Base-by-base conservation (phyloP, 345 rosid genomes). In the Linum tenue region DNA sequence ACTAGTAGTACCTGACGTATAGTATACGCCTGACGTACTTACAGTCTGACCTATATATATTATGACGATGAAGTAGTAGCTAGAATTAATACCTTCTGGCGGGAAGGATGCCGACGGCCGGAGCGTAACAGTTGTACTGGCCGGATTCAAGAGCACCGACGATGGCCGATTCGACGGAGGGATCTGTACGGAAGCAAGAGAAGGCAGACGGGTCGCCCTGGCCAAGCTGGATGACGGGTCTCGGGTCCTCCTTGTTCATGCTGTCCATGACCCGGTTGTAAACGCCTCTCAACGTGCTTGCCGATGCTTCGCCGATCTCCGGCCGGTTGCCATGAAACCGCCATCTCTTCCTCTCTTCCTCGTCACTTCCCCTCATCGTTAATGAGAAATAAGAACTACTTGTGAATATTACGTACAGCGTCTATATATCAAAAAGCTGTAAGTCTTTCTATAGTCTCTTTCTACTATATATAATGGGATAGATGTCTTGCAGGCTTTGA, bases 171-270 rank as follows among this genome's bases (percentile, higher is more conserved):
- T 57, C 60, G 37, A 36, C 60, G 1, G 60, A 37, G 37, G 60
- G 17, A 36, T 22, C 35, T 0, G 60, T 14, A 4, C 60, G 60
- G 60, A 57, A 57, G 31, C 31, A 57, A 9, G 60, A 36, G 36
- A 57, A 57, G 31, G 17, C 60, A 4, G 60, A 57, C 2, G 60
- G 60, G 60, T 57, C 60, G 15, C 60, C 60, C 9, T 57, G 60
- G 36, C 60, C 60, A 36, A 57, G 60, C 37, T 22, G 60, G 60
- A 57, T 57, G 17, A 57, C 60, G 60, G 60, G 17, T 36, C 60
- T 57, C 11, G 35, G 37, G 35, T 57, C 60, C 4, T 22, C 37
- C 60, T 57, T 8, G 60, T 36, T 57, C 7, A 57, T 3, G 37
- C 17, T 16, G 17, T 36, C 60, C 60, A 57, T 17, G 37, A 57